Percentiles rank a stretch among this genome's conserved stretches.
phyloP scores from a whole-genome alignment of 805 yeast species.

The Kluyveromyces wickerhamii region DNA sequence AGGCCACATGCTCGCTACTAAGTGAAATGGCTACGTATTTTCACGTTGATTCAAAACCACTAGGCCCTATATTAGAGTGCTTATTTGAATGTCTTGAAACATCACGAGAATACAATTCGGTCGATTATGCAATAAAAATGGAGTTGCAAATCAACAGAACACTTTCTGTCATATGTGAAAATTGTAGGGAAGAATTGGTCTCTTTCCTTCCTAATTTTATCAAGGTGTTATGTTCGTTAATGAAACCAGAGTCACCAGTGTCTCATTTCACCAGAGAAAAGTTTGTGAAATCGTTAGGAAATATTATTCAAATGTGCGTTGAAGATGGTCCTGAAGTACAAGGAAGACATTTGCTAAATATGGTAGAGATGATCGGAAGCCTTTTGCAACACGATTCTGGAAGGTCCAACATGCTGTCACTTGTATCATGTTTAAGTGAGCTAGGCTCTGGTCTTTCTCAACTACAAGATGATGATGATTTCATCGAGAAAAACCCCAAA shows the following conservation, averaged over 20 bases:
- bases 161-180: slow-evolving; percentile 24
- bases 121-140: slow-evolving; percentile 19
- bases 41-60: slow-evolving; percentile 14
- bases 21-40: slow-evolving; percentile 27
- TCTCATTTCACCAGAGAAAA: slow-evolving; percentile 37
- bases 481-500: slow-evolving; percentile 22
- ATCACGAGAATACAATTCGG: slow-evolving; percentile 10
- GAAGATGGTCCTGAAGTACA: slow-evolving; percentile 38
- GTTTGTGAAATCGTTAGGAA: slow-evolving; percentile 53
- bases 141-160: slow-evolving; percentile 24
- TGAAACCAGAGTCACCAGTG: slow-evolving; percentile 20
- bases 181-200: slow-evolving; percentile 21
- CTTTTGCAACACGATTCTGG: slow-evolving; percentile 18
- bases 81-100: slow-evolving; percentile 25
- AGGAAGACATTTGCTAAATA: slow-evolving; percentile 30
- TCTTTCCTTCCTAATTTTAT: slow-evolving; percentile 21
- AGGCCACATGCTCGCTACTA: slow-evolving; percentile 22
- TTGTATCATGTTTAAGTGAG: slow-evolving; percentile 57
- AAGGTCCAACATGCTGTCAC: slow-evolving; percentile 43
- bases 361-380: slow-evolving; percentile 27
- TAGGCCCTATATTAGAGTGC: slow-evolving; percentile 20
- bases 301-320: slow-evolving; percentile 47
- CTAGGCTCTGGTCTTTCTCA: slow-evolving; percentile 61
- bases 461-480: slow-evolving; percentile 38
- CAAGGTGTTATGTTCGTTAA: slow-evolving; percentile 28